Base-by-base conservation (phyloP, 768 basidiomycete genomes). In the Daedalea quercina region DNA sequence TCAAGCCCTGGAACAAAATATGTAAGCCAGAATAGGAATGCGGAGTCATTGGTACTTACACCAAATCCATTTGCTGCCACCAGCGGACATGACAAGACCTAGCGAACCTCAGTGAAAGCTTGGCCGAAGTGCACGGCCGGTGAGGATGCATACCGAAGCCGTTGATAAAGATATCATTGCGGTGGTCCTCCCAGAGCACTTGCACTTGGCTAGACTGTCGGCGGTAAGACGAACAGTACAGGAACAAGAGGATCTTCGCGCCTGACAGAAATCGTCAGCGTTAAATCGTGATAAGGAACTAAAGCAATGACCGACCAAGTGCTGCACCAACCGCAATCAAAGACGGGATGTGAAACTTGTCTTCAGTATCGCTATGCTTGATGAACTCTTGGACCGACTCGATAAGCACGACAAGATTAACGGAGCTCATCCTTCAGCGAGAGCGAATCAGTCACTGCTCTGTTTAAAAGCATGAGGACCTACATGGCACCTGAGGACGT, bases 141-240 rank as follows among this genome's bases (percentile, higher is more conserved):
- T 33, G 50, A 45, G 6, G 40, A 6, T n/a, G 35, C 75, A 31
- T 55, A 85, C 86, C 85, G 55, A 89, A 87, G 23, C 78, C 72
- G 62, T 93, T 93, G 65, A 92, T 83, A 65, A 82, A 89, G n/a
- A 93, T 65, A 62, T 95, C 95, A 62, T 94, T 97, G 59, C 94
- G 76, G 58, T 97, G 94, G 64, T 98, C 95, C 67, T 96, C 90
- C 93, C 92, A 97, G 25, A 96, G 78, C n/a, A 96, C 82, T 44
- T 81, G 80, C 2, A 99, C 95, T 69, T 99, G 96, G 61, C 90
- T 94, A 6, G 89, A 93, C 57, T 80, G 81, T 28, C 76, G 78
- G 25, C 90, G 82, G 43, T 95, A 76, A 2, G 89, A 77, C 61
- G 73, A 81, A 67, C 94, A 94, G 69, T 93, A 96, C 3, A 93